phyloP scores from a whole-genome alignment of 2,329 filamentous ascomycete species.

The Dactylonectria macrodidyma region DNA sequence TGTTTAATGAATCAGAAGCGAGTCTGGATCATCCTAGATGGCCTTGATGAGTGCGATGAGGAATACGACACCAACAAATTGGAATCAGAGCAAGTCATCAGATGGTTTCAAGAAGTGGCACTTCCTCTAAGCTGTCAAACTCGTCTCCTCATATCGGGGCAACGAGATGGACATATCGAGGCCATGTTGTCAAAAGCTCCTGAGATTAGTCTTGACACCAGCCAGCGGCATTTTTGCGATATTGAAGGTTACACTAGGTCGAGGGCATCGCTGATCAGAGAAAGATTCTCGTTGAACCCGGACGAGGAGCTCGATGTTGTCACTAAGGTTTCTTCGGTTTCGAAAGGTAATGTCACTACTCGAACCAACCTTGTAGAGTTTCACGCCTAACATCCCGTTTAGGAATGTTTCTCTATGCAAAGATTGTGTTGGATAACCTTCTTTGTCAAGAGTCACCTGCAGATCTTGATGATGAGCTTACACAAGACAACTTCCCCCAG shows the following conservation, averaged over 20 bases:
- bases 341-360: not conserved
- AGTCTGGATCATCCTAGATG: constrained; percentile 54
- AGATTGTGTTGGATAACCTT: not conserved
- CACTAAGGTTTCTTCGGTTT: not conserved
- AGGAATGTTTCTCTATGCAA: constrained; percentile 5
- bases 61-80: constrained; percentile 47
- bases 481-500: not conserved
- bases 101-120: not conserved
- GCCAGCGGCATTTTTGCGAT: not conserved
- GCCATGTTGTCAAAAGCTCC: not conserved
- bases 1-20: constrained; percentile 1
- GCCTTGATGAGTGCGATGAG: constrained; percentile 46
- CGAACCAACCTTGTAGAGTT: not conserved
- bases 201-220: not conserved
- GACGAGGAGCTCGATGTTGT: not conserved
- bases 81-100: not conserved
- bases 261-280: not conserved
- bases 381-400: too few species aligned
- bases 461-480: constrained; percentile 4
- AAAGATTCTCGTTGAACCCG: not conserved
- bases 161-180: not conserved
- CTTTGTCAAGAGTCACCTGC: not conserved
- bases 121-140: not conserved
- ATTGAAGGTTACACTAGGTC: not conserved
- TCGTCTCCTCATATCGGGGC: not conserved